phyloP scores from a whole-genome alignment of 2,329 filamentous ascomycete genomes.

The Aspergillus pseudonomiae region DNA sequence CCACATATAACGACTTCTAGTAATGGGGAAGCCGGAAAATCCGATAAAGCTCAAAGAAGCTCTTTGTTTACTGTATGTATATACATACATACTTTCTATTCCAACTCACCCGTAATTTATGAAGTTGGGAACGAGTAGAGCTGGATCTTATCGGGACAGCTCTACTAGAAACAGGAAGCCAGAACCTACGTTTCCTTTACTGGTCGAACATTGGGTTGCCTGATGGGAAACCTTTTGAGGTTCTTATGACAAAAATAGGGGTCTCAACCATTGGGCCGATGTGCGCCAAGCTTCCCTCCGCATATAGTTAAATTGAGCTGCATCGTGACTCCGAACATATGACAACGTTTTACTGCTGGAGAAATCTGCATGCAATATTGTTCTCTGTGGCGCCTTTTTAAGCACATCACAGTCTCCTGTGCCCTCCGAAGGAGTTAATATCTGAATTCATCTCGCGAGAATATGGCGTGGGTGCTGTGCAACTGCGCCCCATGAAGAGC shows the following conservation, averaged over 20 bases:
- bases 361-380: neutral
- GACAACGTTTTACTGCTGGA: neutral
- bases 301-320: neutral
- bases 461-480: neutral
- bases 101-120: no score
- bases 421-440: neutral
- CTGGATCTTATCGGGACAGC: no score
- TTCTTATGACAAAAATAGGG: neutral
- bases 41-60: no score
- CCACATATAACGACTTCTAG: neutral
- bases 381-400: neutral
- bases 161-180: no score
- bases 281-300: neutral
- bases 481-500: neutral
- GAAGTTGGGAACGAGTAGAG: no score
- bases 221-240: neutral
- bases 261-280: neutral
- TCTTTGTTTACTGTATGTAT: no score
- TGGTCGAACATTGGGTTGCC: no score
- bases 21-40: no score
- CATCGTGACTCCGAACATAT: neutral
- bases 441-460: neutral
- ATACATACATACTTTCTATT: no score
- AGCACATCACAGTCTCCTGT: neutral
- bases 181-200: no score